Percentiles rank a stretch among this genome's conserved stretches.
phyloP scores from a whole-genome alignment of 176 grass and related monocot species.

The Hsuehochloa calcarea region DNA sequence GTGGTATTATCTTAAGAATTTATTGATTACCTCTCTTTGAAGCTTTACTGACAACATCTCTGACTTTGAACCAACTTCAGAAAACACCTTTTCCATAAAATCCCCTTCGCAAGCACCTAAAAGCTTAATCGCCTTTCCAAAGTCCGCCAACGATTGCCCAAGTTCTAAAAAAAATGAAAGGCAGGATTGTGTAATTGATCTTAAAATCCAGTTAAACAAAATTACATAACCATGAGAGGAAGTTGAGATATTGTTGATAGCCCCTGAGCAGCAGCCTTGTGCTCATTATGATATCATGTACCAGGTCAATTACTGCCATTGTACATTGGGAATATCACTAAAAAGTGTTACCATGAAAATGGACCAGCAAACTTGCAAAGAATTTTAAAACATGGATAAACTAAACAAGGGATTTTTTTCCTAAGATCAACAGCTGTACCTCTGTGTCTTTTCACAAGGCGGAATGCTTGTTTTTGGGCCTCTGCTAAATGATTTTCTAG shows the following conservation, averaged over 20 bases:
- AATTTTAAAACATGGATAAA: not conserved
- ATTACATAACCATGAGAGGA: constrained; percentile 12
- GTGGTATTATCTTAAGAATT: not conserved
- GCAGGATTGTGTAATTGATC: constrained; percentile 20
- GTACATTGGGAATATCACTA: not conserved
- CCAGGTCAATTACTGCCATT: not conserved
- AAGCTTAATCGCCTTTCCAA: constrained; percentile 94
- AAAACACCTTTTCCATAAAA: constrained; percentile 85
- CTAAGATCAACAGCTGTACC: constrained; percentile 42
- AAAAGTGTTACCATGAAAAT: not conserved
- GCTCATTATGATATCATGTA: constrained; percentile 2
- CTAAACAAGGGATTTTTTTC: not conserved
- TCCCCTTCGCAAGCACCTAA: constrained; percentile 92
- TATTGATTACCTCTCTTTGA: constrained; percentile 74
- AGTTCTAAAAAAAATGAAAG: constrained; percentile 58
- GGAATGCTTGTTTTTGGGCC: constrained; percentile 93
- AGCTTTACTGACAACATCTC: constrained; percentile 92
- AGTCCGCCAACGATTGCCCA: constrained; percentile 88
- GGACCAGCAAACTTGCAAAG: not conserved
- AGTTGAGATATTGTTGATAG: not conserved
- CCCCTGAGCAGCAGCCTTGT: not conserved
- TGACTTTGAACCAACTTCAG: constrained; percentile 91
- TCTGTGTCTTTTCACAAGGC: constrained; percentile 98
- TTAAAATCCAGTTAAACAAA: constrained; percentile 27
- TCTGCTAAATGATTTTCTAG: constrained; percentile 94